phyloP scores from a whole-genome alignment of 345 rosid genomes.

The Raphanus raphanistrum region DNA sequence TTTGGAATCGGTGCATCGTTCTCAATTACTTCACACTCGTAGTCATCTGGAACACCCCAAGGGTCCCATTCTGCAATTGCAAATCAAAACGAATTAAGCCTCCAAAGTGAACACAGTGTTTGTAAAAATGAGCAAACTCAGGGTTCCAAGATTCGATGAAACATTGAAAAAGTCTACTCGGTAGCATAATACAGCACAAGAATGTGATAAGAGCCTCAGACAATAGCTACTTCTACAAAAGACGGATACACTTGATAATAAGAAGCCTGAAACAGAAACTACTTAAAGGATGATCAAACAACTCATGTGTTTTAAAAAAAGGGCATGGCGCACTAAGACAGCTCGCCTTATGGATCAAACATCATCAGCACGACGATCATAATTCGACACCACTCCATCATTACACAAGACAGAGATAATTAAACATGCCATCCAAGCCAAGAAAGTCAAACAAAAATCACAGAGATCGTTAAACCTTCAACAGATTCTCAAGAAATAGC shows the following conservation, averaged over 20 bases:
- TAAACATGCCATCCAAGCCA: not conserved
- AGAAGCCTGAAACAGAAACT: not conserved
- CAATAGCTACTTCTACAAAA: not conserved
- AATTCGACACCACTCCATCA: not conserved
- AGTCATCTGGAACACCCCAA: slow-evolving; percentile 96
- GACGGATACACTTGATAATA: not conserved
- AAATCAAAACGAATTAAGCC: not conserved
- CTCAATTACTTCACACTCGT: slow-evolving; percentile 85
- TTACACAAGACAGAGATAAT: not conserved
- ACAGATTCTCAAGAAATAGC: not conserved
- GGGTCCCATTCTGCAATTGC: slow-evolving; percentile 86
- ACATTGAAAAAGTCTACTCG: not conserved
- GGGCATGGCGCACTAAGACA: not conserved
- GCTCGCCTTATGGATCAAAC: no score
- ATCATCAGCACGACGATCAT: not conserved
- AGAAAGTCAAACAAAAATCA: not conserved
- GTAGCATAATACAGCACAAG: not conserved
- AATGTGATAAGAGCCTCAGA: not conserved
- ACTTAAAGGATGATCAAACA: not conserved
- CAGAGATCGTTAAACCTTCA: not conserved
- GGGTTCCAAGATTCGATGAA: not conserved
- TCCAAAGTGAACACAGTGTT: not conserved
- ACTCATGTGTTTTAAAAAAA: not conserved
- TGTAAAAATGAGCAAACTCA: not conserved
- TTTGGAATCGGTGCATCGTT: slow-evolving; percentile 88